Percentiles rank a stretch among this genome's conserved stretches.
Conservation (phyloP, 352 stramenopile species). For the Phytopythium chamaehyphon region DNA sequence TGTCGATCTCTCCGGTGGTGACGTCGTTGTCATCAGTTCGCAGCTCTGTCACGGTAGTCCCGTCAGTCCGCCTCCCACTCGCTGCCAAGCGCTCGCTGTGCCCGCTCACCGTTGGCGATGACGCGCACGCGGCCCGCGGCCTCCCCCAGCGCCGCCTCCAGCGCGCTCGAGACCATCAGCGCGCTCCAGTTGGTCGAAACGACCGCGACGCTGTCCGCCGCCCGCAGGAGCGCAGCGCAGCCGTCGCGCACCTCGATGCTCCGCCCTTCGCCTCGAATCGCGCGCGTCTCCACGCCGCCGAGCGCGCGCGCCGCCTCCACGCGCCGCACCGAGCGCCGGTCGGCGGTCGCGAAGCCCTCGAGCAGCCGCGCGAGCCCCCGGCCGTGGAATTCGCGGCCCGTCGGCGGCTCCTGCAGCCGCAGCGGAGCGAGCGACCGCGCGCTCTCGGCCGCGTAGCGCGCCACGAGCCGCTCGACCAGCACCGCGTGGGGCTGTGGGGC, state of each 20-base stretch:
- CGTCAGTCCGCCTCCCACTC: no score
- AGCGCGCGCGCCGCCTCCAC: conserved; percentile 31
- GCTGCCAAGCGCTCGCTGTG: no score
- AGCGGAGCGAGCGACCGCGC: conserved; percentile 12
- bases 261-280: conserved; percentile 8
- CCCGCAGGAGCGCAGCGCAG: conserved; percentile 25
- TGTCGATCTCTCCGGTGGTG: conserved; percentile 47
- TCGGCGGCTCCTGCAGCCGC: background rate
- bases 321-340: conserved; percentile 45
- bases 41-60: no score
- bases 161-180: conserved; percentile 29
- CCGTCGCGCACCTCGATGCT: conserved; percentile 24
- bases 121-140: conserved; percentile 12
- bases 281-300: conserved; percentile 19
- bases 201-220: conserved; percentile 22
- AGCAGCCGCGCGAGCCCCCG: conserved; percentile 36
- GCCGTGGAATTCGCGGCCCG: conserved; percentile 19
- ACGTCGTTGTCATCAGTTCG: conserved; percentile 26
- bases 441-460: conserved; percentile 29
- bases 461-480: conserved; percentile 25
- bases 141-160: conserved; percentile 8
- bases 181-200: conserved; percentile 69
- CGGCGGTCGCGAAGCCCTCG: conserved; percentile 29
- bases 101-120: conserved; percentile 50
- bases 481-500: conserved; percentile 9